Evolutionary conservation across 2,329 filamentous ascomycete genomes (phyloP), one percentile per base, ranked within the genome.

Genomic region (Byssothecium circinans): DNA sequence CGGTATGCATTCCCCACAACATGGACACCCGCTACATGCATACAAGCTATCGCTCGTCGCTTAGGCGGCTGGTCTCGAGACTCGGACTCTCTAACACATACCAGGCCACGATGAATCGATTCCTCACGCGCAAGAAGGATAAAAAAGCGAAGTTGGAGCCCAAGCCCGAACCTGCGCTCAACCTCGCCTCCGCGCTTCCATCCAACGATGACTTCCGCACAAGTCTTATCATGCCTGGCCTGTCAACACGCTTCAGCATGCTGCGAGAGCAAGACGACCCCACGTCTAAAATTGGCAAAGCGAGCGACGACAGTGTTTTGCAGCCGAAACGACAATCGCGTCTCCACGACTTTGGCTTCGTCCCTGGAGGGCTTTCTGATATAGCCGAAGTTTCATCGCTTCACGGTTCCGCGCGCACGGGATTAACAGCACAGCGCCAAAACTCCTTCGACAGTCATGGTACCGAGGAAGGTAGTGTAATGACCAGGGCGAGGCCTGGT

Each of bases 191-290:
- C 11, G 91, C 84, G 1, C 77, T 99, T 2, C 94, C 94, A 1
- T 80, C 91, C 0, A 85, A 77, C 38, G 90, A 97, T 71, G 87
- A 97, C 65, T 97, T 99, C 71, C 84, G 94, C 47, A 99, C 94
- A 3, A 97, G 94, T 77, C 76, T 99, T 49, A 78, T 99, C 53
- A 95, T 99, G 92, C 91, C 90, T 0, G 92, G 91, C 34, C 80
- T 99, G 4, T 97, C 92, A 0, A 90, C 91, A 11, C 85, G 94
- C 6, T 99, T 99, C 70, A 97, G 92, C 59, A 97, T 97, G 92
- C 77, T 97, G 25, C 81, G 90, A 62, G 92, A 96, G 71, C 92
- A 96, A 69, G 91, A 96, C 68, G 91, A 96, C 62, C 92, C 92
- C 1, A 86, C 78, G 53, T 92, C 90, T 2, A 88, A 91, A 68